Conservation (phyloP, 768 basidiomycete genomes). For the Butyriboletus loyo region DNA sequence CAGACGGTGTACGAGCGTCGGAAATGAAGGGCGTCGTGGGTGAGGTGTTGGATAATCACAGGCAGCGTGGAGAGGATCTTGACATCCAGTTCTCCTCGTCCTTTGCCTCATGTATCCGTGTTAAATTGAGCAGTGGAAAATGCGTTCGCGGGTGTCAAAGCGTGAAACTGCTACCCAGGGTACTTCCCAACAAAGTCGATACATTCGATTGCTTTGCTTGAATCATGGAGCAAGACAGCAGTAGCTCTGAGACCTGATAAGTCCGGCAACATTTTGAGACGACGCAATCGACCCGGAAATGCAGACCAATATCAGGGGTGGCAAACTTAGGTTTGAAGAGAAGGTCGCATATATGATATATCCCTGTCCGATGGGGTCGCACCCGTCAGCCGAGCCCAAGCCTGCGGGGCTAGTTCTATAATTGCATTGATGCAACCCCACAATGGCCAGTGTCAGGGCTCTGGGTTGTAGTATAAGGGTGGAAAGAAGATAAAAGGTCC, state of each 20-base stretch:
- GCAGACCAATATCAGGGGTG: neutral
- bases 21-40: constrained; percentile 17
- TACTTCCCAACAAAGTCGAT: constrained; percentile 2
- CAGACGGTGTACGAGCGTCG: constrained; percentile 9
- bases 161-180: neutral
- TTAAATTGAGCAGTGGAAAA: neutral
- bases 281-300: neutral
- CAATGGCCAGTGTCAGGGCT: constrained; percentile 6
- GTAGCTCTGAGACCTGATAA: neutral
- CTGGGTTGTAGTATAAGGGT: constrained; percentile 3
- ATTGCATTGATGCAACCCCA: constrained; percentile 8
- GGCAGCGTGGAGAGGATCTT: neutral
- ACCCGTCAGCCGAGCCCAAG: neutral
- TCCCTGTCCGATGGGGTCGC: neutral
- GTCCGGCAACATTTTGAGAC: neutral
- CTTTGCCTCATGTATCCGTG: neutral
- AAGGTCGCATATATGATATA: constrained; percentile 1
- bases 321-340: constrained; percentile 11
- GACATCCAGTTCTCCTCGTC: neutral
- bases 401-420: constrained; percentile 1
- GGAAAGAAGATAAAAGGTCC: constrained; percentile 4
- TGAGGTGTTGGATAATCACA: neutral
- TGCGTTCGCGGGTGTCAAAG: neutral
- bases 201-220: neutral
- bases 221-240: neutral